These are phyloP conservation scores for Phytophthora ramorum DNA, from an alignment of 352 stramenopile genomes.

Conservation along the genomic window DNA sequence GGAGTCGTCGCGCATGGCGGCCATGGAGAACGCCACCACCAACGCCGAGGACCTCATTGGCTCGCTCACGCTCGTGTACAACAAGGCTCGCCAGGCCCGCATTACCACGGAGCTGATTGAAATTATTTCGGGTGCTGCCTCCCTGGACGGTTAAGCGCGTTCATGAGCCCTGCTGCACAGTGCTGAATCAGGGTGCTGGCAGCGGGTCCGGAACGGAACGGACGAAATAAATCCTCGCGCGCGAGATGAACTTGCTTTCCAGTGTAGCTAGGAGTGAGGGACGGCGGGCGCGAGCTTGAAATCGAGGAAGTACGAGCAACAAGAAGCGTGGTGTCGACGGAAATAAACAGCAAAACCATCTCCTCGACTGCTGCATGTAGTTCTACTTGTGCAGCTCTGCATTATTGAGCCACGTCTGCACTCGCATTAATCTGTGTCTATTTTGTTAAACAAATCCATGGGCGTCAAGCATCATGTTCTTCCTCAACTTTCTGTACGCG, in stretches of 20 bases:
- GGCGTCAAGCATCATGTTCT: not conserved
- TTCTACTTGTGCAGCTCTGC: not conserved
- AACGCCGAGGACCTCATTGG: constrained; percentile 99
- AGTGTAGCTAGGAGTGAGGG: constrained; percentile 33
- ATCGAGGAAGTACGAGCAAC: constrained; percentile 37
- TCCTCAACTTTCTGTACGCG: too few species aligned
- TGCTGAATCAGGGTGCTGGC: too few species aligned
- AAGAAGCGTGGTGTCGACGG: constrained; percentile 40
- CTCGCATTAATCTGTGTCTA: not conserved
- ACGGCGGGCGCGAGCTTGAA: constrained; percentile 18
- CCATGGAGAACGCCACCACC: constrained; percentile 99
- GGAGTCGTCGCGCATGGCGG: constrained; percentile 98
- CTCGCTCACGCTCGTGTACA: constrained; percentile 90
- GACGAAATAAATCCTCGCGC: constrained; percentile 27
- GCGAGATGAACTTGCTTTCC: constrained; percentile 22
- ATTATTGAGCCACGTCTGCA: too few species aligned
- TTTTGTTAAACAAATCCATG: constrained; percentile 1
- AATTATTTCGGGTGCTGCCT: constrained; percentile 98
- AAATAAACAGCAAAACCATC: constrained; percentile 49
- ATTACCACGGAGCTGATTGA: constrained; percentile 98
- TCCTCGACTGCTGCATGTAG: constrained; percentile 22
- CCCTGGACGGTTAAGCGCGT: constrained; percentile 89
- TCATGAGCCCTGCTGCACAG: constrained; percentile 12
- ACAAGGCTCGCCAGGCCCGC: constrained; percentile 94
- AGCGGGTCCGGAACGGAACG: constrained; percentile 26